Conservation (phyloP, 1,284 basidiomycete genomes). For the Meira nashicola region DNA sequence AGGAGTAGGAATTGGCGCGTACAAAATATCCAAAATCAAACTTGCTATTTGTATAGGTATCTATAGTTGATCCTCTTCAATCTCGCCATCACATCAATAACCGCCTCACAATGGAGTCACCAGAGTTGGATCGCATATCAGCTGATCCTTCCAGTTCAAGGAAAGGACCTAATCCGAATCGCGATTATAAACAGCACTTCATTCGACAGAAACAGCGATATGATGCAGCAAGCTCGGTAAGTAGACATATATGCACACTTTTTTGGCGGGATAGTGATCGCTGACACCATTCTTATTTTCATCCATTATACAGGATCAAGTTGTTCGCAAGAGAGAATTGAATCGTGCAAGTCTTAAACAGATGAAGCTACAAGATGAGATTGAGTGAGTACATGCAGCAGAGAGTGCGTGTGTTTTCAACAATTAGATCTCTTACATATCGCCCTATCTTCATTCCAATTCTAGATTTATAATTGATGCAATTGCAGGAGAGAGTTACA, state of each 20-base stretch:
- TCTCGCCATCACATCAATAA: not conserved
- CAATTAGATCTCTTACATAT: not conserved
- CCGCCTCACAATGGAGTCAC: not conserved
- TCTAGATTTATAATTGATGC: conserved; percentile 6
- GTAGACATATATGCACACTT: not conserved
- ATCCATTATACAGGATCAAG: conserved; percentile 6
- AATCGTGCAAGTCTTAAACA: conserved; percentile 4
- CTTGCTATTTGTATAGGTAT: not conserved
- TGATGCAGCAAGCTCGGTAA: conserved; percentile 4
- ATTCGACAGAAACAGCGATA: conserved; percentile 2
- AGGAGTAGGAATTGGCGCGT: not conserved
- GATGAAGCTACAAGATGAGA: conserved; percentile 7
- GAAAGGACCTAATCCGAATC: conserved; percentile 7
- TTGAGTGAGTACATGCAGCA: conserved; percentile 4
- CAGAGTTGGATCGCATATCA: not conserved
- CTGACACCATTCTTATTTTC: not conserved
- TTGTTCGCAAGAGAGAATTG: not conserved
- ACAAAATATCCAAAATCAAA: too few relatives aligned
- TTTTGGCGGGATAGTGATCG: not conserved
- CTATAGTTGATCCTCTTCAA: not conserved
- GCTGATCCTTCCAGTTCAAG: not conserved
- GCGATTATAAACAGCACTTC: conserved; percentile 8
- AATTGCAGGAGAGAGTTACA: not conserved
- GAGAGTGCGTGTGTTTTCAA: not conserved
- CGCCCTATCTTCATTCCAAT: not conserved